phyloP scores from a whole-genome alignment of 805 yeast species.

The Wickerhamiella dianesei region DNA sequence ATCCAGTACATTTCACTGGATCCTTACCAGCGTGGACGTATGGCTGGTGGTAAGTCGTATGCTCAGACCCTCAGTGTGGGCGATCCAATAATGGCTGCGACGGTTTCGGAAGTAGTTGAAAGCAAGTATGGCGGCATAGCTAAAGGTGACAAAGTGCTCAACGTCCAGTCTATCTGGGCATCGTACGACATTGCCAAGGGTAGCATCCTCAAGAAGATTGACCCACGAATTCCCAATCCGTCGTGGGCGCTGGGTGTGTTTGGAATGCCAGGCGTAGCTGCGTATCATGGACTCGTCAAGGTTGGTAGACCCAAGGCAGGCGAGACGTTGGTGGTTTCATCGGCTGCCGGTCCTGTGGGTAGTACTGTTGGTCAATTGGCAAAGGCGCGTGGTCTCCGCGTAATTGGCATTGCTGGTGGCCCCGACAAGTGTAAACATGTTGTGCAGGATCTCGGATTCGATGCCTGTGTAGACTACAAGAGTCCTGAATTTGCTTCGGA shows the following conservation, averaged over 20 bases:
- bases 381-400: conserved; percentile 49
- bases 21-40: conserved; percentile 54
- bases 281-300: conserved; percentile 40
- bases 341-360: conserved; percentile 67
- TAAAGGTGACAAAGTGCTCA: conserved; percentile 34
- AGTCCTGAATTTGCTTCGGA: conserved; percentile 30
- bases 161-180: conserved; percentile 34
- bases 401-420: conserved; percentile 34
- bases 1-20: conserved; percentile 39
- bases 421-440: conserved; percentile 43
- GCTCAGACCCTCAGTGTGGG: conserved; percentile 5
- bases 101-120: conserved; percentile 37
- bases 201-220: conserved; percentile 1
- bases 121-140: conserved; percentile 31
- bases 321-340: conserved; percentile 42
- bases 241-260: conserved; percentile 33
- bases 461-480: conserved; percentile 36
- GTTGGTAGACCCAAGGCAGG: conserved; percentile 35
- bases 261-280: conserved; percentile 49
- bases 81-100: conserved; percentile 27
- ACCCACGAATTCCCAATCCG: conserved; percentile 1
- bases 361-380: conserved; percentile 45
- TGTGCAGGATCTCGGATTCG: conserved; percentile 22
- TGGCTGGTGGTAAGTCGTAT: conserved; percentile 21
- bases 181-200: conserved; percentile 30